Evolutionary conservation across 2,329 filamentous ascomycete genomes (phyloP).

Genomic region (Trichoderma pleuroti): DNA sequence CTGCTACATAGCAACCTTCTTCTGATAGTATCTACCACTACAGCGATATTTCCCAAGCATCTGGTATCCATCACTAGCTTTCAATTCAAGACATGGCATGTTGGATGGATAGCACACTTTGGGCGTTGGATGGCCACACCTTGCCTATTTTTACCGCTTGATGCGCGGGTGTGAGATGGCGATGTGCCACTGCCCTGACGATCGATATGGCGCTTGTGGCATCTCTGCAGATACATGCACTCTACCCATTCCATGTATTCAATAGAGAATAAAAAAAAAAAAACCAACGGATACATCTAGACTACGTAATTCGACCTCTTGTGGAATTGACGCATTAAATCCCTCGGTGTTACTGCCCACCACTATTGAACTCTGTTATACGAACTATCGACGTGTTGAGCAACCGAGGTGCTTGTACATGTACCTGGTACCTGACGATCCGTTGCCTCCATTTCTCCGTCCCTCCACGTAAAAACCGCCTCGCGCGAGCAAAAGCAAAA

Average conservation of each 20-base stretch:
- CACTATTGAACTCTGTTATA: background rate
- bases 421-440: background rate
- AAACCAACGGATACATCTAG: background rate
- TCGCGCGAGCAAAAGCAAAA: background rate
- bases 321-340: background rate
- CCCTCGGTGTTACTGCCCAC: background rate
- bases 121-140: background rate
- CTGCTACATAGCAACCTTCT: background rate
- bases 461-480: background rate
- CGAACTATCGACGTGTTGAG: background rate
- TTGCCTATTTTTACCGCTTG: background rate
- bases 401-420: background rate
- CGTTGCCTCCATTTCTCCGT: background rate
- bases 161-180: conserved; percentile 3
- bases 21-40: too few relatives aligned
- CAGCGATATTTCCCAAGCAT: background rate
- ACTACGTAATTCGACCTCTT: background rate
- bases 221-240: background rate
- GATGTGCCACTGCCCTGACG: background rate
- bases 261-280: background rate
- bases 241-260: background rate
- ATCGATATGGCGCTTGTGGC: background rate
- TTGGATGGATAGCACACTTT: background rate
- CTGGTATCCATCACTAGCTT: background rate
- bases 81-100: background rate